Base-by-base conservation (phyloP, 495 filamentous ascomycete genomes). In the Thozetella sp. region DNA sequence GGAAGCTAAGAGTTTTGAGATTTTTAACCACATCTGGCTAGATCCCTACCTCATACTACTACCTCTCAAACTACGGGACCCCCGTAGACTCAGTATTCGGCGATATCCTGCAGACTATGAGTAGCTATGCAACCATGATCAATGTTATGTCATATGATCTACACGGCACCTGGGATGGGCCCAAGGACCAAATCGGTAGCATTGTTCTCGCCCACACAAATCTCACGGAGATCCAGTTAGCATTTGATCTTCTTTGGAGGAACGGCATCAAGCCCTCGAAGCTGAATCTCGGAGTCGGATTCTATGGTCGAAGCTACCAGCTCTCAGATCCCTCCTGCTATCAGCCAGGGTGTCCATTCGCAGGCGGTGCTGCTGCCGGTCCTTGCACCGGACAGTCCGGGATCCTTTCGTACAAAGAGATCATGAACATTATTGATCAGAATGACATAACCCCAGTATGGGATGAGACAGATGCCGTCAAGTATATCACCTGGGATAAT, bases 71-170 rank as follows among this genome's bases (percentile, higher is more conserved):
- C 20, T 86, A 85, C 60, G 77, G 86, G 54, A 23, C 86, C 25
- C 55, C 64, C 0, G 58, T 34, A 0, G 57, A 80, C 17, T 54
- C 70, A 22, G 22, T 61, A 9, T 15, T 67, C 24, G 68, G 79
- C 2, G 82, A 86, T 61, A n/a, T n/a, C n/a, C n/a, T n/a, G n/a
- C n/a, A n/a, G n/a, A n/a, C n/a, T n/a, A n/a, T n/a, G n/a, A n/a
- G n/a, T n/a, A n/a, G n/a, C n/a, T n/a, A n/a, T n/a, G n/a, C n/a
- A n/a, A n/a, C n/a, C n/a, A 86, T 73, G 70, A 67, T 81, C 53
- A 88, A 87, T 56, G 0, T 87, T 26, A 89, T 89, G 85, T 70
- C 64, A 0, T 85, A 84, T 60, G 77, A 83, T 56, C 13, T 72
- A 13, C 66, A 82, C 56, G 76, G 76, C 0, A 61, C 56, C 2